These are phyloP conservation scores for Microascus cirrosus DNA, from an alignment of 2,329 filamentous ascomycete genomes.

Conservation along the genomic window DNA sequence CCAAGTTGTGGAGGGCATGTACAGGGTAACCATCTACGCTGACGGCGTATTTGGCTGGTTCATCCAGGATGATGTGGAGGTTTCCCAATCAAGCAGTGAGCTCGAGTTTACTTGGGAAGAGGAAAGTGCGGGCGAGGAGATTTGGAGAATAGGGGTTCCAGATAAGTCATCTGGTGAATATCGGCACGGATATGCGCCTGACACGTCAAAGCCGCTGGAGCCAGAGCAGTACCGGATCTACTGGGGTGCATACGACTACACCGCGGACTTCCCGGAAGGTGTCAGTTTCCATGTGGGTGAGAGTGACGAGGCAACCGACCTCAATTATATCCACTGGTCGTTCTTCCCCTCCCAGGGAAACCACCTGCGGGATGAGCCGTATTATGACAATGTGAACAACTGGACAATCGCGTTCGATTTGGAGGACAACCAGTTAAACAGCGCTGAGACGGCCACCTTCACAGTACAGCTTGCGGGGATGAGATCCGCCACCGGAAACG, in stretches of 20 bases:
- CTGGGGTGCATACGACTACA: constrained; percentile 49
- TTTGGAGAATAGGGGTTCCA: constrained; percentile 52
- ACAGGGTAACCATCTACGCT: constrained; percentile 52
- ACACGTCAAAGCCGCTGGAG: constrained; percentile 33
- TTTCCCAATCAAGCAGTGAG: constrained; percentile 21
- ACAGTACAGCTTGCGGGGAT: constrained; percentile 53
- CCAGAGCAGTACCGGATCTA: constrained; percentile 51
- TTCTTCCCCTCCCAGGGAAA: constrained; percentile 48
- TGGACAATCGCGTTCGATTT: constrained; percentile 47
- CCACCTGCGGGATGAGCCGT: constrained; percentile 27
- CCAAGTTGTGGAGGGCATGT: constrained; percentile 45
- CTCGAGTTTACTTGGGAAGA: constrained; percentile 34
- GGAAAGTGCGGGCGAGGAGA: constrained; percentile 44
- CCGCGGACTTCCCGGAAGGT: constrained; percentile 45
- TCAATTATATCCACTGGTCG: constrained; percentile 58
- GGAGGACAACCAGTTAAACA: constrained; percentile 24
- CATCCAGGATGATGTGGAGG: constrained; percentile 34
- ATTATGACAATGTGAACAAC: constrained; percentile 40
- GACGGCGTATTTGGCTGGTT: constrained; percentile 51
- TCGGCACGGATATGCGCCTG: constrained; percentile 40
- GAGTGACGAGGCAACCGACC: constrained; percentile 32
- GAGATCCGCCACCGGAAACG: constrained; percentile 52
- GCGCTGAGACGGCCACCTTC: constrained; percentile 37
- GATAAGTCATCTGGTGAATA: constrained; percentile 52
- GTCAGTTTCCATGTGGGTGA: constrained; percentile 46